These are phyloP conservation scores for Aspergillus sp. DNA, from an alignment of 2,329 filamentous ascomycete genomes.

Conservation along the genomic window DNA sequence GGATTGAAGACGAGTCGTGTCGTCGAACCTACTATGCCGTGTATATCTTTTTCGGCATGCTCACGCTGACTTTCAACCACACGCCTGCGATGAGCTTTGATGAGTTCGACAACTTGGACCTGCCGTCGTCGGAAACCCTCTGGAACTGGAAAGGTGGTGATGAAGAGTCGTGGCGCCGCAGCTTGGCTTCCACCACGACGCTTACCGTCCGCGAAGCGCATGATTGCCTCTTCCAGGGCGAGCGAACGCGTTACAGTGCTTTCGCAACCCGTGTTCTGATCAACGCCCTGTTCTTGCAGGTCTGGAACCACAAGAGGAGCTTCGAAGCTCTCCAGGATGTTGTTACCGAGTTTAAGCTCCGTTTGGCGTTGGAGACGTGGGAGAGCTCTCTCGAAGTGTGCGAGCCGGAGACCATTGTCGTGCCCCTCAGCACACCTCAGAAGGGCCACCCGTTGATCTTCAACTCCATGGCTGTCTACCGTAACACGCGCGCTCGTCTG, in stretches of 20 bases:
- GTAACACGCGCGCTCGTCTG: slow-evolving; percentile 83
- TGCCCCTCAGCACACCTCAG: slow-evolving; percentile 86
- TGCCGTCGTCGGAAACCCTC: slow-evolving; percentile 86
- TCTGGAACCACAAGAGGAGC: slow-evolving; percentile 98
- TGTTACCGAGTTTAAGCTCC: slow-evolving; percentile 95
- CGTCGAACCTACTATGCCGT: slow-evolving; percentile 95
- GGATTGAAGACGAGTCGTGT: slow-evolving; percentile 95
- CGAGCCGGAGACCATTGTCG: slow-evolving; percentile 79
- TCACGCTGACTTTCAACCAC: slow-evolving; percentile 95
- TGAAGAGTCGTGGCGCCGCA: slow-evolving; percentile 76
- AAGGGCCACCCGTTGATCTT: slow-evolving; percentile 94
- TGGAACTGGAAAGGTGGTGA: slow-evolving; percentile 82
- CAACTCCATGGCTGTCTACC: slow-evolving; percentile 95
- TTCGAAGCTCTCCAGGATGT: slow-evolving; percentile 96
- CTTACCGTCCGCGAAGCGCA: slow-evolving; percentile 91
- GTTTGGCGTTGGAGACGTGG: slow-evolving; percentile 95
- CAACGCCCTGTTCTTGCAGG: slow-evolving; percentile 94
- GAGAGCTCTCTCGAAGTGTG: slow-evolving; percentile 91
- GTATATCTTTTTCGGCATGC: slow-evolving; percentile 95
- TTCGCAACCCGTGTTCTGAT: slow-evolving; percentile 98
- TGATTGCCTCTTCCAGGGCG: slow-evolving; percentile 90
- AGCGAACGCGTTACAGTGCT: slow-evolving; percentile 82
- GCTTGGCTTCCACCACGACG: slow-evolving; percentile 59
- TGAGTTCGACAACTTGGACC: slow-evolving; percentile 85
- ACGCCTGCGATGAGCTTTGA: slow-evolving; percentile 97